Conservation (phyloP, 805 yeast species). For the Lipomyces sp. region DNA sequence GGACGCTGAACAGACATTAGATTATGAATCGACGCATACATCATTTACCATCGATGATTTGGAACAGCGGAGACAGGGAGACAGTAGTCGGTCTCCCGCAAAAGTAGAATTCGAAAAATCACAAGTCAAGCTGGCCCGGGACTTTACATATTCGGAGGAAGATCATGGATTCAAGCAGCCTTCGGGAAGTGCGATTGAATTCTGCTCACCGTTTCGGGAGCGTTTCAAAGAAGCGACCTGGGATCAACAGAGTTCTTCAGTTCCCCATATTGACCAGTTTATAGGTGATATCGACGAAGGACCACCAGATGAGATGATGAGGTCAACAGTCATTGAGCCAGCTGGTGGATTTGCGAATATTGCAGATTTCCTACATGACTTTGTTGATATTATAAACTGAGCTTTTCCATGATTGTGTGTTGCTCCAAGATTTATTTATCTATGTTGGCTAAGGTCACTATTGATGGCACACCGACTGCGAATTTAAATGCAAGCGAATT, state of each 20-base stretch:
- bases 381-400: conserved; percentile 9
- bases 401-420: background rate
- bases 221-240: background rate
- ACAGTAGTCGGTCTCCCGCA: background rate
- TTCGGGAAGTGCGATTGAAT: background rate
- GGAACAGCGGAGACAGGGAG: background rate
- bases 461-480: background rate
- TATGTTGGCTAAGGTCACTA: background rate
- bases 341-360: background rate
- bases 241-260: background rate
- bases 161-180: background rate
- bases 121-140: background rate
- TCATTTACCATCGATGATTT: conserved; percentile 9
- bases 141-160: background rate
- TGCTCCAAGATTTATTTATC: background rate
- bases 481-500: background rate
- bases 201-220: background rate
- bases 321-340: background rate
- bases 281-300: background rate
- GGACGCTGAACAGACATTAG: background rate
- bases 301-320: background rate
- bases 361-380: conserved; percentile 9
- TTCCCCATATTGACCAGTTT: background rate
- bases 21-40: background rate
- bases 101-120: background rate